Evolutionary conservation across 495 filamentous ascomycete genomes (phyloP).

Genomic region (Daldinia bambusicola): DNA sequence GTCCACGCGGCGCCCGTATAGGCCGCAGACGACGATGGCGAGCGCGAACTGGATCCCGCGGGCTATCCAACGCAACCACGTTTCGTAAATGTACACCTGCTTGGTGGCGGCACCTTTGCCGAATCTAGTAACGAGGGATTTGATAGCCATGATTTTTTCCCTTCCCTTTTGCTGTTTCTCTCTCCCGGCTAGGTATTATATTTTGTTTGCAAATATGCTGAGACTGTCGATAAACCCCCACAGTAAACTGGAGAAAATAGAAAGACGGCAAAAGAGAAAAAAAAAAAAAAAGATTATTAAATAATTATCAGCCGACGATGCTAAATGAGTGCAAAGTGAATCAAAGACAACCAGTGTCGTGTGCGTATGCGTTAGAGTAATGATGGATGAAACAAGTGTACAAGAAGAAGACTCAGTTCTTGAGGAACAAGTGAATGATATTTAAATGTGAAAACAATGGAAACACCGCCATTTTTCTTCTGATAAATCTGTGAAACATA

Average conservation of each 20-base stretch:
- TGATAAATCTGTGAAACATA: slow-evolving; percentile 18
- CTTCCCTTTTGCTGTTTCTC: not conserved
- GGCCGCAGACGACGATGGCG: slow-evolving; percentile 47
- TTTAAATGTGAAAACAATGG: slow-evolving; percentile 37
- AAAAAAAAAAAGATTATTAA: slow-evolving; percentile 23
- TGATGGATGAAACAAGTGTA: slow-evolving; percentile 23
- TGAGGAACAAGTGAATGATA: slow-evolving; percentile 19
- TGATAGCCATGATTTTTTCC: slow-evolving; percentile 37
- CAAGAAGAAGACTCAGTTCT: slow-evolving; percentile 9
- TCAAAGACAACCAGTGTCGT: slow-evolving; percentile 38
- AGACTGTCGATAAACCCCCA: not conserved
- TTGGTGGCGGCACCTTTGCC: slow-evolving; percentile 49
- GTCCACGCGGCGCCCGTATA: slow-evolving; percentile 50
- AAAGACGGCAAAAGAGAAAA: not conserved
- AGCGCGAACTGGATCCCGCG: slow-evolving; percentile 51
- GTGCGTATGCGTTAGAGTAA: slow-evolving; percentile 16
- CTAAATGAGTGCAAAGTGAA: slow-evolving; percentile 28
- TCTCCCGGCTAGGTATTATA: not conserved
- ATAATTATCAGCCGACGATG: slow-evolving; percentile 14
- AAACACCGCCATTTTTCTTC: slow-evolving; percentile 21
- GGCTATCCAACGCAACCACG: slow-evolving; percentile 46
- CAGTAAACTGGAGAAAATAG: not conserved
- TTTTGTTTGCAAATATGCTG: not conserved
- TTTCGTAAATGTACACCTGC: slow-evolving; percentile 49
- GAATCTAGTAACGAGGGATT: slow-evolving; percentile 39